A percentile compares a stretch with the other conserved stretches of the same genome.
phyloP scores from a whole-genome alignment of 2,329 filamentous ascomycete genomes.

The Microascus cirrosus region DNA sequence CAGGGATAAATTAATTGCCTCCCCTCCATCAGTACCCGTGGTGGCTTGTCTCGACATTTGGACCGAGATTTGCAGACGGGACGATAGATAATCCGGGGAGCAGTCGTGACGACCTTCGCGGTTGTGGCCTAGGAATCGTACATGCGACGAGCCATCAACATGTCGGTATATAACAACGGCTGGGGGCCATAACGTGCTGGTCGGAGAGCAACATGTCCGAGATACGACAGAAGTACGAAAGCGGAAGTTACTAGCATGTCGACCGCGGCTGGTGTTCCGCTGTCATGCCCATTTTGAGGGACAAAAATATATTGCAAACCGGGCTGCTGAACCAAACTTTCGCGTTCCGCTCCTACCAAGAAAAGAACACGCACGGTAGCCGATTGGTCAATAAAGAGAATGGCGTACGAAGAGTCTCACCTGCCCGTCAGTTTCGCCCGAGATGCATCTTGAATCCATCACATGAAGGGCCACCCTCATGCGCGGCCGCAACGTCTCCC shows the following conservation, averaged over 20 bases:
- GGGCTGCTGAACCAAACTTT: neutral
- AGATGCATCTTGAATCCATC: neutral
- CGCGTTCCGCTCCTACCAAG: no score
- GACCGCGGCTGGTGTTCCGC: neutral
- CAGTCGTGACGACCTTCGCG: neutral
- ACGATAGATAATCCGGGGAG: neutral
- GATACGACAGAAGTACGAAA: neutral
- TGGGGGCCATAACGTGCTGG: neutral
- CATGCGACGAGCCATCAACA: neutral
- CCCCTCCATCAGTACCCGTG: neutral
- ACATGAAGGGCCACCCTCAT: neutral
- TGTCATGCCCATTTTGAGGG: neutral
- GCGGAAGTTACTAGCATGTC: neutral
- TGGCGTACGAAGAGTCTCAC: no score
- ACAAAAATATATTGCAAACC: neutral
- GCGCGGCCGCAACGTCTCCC: no score
- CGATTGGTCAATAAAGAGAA: no score
- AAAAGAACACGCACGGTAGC: no score
- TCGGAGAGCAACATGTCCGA: neutral
- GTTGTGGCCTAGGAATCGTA: neutral
- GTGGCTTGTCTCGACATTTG: neutral
- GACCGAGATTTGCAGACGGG: neutral
- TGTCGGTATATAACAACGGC: neutral
- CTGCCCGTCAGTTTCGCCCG: neutral
- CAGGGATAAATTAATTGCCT: neutral